Percentiles rank a stretch among this genome's conserved stretches.
phyloP scores from a whole-genome alignment of 495 filamentous ascomycete genomes.

The Penicillium waksmanii region DNA sequence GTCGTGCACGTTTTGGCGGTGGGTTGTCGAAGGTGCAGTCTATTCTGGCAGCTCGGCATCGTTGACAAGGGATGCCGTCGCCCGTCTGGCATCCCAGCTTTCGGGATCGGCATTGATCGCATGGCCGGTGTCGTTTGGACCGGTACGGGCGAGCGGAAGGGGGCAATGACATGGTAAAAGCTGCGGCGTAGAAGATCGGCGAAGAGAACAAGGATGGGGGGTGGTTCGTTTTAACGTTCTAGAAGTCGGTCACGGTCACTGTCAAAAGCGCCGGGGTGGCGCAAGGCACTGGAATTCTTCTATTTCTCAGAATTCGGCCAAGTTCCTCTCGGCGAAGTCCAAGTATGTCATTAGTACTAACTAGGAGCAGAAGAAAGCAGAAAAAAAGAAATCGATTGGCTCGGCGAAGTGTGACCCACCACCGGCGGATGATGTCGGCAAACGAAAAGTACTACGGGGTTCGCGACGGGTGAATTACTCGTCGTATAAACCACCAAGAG shows the following conservation, averaged over 20 bases:
- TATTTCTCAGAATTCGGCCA: background rate
- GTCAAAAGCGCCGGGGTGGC: background rate
- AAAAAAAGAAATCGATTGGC: background rate
- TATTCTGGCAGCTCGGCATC: slow-evolving; percentile 32
- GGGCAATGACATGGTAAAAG: slow-evolving; percentile 15
- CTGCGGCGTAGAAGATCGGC: slow-evolving; percentile 14
- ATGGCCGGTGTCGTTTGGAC: slow-evolving; percentile 43
- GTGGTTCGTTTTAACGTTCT: background rate
- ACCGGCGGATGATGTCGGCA: background rate
- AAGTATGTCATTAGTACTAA: too few relatives aligned
- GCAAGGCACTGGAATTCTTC: background rate
- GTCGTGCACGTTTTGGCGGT: slow-evolving; percentile 31
- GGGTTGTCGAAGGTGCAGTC: slow-evolving; percentile 38
- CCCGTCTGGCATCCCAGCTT: slow-evolving; percentile 42
- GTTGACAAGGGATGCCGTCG: slow-evolving; percentile 31
- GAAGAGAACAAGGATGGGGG: slow-evolving; percentile 4
- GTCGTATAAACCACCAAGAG: background rate
- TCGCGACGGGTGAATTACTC: too few relatives aligned
- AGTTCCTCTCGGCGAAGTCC: background rate
- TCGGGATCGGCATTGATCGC: slow-evolving; percentile 41
- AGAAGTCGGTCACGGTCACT: too few relatives aligned
- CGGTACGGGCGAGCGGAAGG: slow-evolving; percentile 38
- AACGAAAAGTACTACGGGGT: background rate
- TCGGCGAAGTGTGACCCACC: slow-evolving; percentile 1
- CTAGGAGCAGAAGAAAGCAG: background rate